Percentiles rank a stretch among this genome's conserved stretches.
Conservation (phyloP, 805 yeast genomes). For the Pichia nanzhaoensis region DNA sequence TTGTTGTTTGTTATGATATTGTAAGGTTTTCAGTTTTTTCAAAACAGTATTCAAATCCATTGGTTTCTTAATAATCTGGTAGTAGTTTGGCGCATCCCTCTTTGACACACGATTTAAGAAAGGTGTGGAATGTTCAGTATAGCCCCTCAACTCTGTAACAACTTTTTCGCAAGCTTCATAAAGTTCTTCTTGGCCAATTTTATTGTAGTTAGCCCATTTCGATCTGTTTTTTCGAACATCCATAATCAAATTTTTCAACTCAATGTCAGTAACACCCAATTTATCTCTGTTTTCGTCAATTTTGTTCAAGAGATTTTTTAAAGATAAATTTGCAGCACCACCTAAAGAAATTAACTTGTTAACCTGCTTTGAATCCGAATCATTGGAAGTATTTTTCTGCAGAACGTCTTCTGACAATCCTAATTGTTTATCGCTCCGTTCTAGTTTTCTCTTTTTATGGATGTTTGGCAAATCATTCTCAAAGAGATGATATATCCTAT, state of each 20-base stretch:
- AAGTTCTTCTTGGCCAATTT: conserved; percentile 94
- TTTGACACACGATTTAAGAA: conserved; percentile 93
- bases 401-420: conserved; percentile 30
- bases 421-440: conserved; percentile 70
- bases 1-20: conserved; percentile 76
- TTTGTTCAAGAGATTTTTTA: conserved; percentile 71
- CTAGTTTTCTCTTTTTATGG: conserved; percentile 66
- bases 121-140: conserved; percentile 95
- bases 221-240: conserved; percentile 94
- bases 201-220: conserved; percentile 95
- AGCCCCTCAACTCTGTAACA: conserved; percentile 78
- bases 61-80: conserved; percentile 81
- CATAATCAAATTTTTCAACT: conserved; percentile 74
- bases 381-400: conserved; percentile 12
- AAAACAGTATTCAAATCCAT: conserved; percentile 95
- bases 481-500: conserved; percentile 66
- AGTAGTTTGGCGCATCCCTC: conserved; percentile 96
- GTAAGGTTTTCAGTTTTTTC: conserved; percentile 78
- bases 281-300: conserved; percentile 79
- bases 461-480: conserved; percentile 74
- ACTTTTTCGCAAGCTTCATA: conserved; percentile 98
- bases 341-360: conserved; percentile 28
- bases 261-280: conserved; percentile 68
- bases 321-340: conserved; percentile 70
- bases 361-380: conserved; percentile 21